Evolutionary conservation across 495 filamentous ascomycete species (phyloP).

Genomic region (Aspergillus saccharolyticus): DNA sequence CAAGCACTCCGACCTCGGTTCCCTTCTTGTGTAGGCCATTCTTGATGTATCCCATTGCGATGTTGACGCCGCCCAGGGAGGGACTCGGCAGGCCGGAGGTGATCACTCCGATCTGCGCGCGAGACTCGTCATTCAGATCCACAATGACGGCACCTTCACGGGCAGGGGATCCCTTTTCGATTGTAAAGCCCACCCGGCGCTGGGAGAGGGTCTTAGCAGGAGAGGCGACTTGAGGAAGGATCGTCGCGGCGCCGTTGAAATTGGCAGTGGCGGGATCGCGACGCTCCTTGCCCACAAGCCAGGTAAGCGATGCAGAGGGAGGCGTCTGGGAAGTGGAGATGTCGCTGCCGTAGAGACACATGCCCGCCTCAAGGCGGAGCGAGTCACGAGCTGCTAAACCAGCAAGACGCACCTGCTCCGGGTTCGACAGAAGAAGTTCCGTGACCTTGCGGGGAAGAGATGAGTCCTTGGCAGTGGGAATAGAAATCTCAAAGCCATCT

Average conservation of each 20-base stretch:
- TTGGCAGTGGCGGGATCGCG: constrained; percentile 49
- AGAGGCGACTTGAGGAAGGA: constrained; percentile 63
- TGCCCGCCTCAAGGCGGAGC: constrained; percentile 88
- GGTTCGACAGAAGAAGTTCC: constrained; percentile 58
- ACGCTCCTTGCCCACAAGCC: constrained; percentile 78
- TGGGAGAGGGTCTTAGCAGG: constrained; percentile 61
- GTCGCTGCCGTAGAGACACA: constrained; percentile 99
- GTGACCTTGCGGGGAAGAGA: constrained; percentile 42
- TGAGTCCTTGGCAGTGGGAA: constrained; percentile 48
- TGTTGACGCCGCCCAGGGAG: constrained; percentile 74
- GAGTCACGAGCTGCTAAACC: constrained; percentile 89
- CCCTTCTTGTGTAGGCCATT: constrained; percentile 79
- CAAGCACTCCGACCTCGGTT: constrained; percentile 73
- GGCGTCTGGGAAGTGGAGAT: constrained; percentile 86
- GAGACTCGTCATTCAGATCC: constrained; percentile 51
- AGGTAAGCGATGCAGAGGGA: constrained; percentile 74
- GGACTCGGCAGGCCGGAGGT: constrained; percentile 90
- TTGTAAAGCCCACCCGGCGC: constrained; percentile 73
- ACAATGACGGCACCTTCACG: constrained; percentile 83
- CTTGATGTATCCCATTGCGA: constrained; percentile 93
- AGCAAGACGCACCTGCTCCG: constrained; percentile 66
- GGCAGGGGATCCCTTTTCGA: constrained; percentile 80
- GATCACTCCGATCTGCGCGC: constrained; percentile 57
- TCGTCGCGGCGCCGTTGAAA: constrained; percentile 71
- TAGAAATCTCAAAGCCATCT: constrained; percentile 95